Evolutionary conservation across 2,329 filamentous ascomycete genomes (phyloP).

Genomic region (Xylaria digitata): DNA sequence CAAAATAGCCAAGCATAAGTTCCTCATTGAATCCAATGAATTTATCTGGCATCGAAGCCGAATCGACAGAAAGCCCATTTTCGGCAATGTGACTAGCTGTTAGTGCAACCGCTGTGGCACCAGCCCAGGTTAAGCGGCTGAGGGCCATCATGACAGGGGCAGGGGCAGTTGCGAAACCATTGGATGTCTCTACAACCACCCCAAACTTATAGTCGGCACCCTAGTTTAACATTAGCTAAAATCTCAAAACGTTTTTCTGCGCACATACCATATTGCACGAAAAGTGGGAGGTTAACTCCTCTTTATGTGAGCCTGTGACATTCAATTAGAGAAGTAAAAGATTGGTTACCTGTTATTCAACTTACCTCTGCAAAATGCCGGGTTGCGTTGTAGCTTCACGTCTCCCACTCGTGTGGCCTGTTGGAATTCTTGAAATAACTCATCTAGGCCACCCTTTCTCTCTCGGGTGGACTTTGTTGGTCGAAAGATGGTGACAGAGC

Average conservation of each 20-base stretch:
- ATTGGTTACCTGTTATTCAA: constrained; percentile 43
- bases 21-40: constrained; percentile 70
- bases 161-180: constrained; percentile 62
- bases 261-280: constrained; percentile 62
- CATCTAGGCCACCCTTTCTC: constrained; percentile 67
- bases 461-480: constrained; percentile 64
- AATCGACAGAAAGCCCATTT: constrained; percentile 1
- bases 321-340: constrained; percentile 23
- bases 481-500: constrained; percentile 66
- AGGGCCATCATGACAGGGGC: constrained; percentile 61
- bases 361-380: constrained; percentile 51
- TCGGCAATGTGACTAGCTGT: constrained; percentile 40
- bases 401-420: constrained; percentile 44
- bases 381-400: constrained; percentile 59
- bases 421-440: constrained; percentile 67
- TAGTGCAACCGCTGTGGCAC: constrained; percentile 53
- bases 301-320: constrained; percentile 51
- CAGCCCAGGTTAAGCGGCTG: constrained; percentile 67
- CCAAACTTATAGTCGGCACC: constrained; percentile 76
- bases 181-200: constrained; percentile 61
- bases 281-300: constrained; percentile 64
- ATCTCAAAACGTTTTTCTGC: not conserved
- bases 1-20: constrained; percentile 71
- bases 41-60: constrained; percentile 42
- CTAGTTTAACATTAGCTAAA: constrained; percentile 49